A percentile compares a stretch with the other conserved stretches of the same genome.
phyloP scores from a whole-genome alignment of 1,284 basidiomycete species.

The Ustilago lituana region DNA sequence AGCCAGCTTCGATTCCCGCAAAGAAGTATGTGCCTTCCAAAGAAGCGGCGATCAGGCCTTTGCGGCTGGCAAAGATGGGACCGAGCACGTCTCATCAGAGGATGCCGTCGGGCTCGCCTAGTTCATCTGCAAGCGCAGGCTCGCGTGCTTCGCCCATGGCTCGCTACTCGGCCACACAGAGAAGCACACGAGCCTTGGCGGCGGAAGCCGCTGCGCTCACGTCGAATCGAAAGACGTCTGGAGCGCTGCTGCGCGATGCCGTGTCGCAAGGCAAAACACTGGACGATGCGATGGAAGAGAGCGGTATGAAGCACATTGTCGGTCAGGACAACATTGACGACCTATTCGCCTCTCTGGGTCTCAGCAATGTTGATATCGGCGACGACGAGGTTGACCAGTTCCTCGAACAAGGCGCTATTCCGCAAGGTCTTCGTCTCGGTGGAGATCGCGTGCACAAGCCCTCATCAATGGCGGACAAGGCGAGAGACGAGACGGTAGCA shows the following conservation, averaged over 20 bases:
- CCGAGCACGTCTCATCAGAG: conserved; percentile 24
- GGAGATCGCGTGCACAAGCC: conserved; percentile 44
- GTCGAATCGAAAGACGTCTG: conserved; percentile 46
- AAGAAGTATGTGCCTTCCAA: conserved; percentile 50
- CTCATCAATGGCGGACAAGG: conserved; percentile 47
- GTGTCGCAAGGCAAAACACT: conserved; percentile 49
- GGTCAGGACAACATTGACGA: conserved; percentile 56
- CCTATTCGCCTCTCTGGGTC: conserved; percentile 59
- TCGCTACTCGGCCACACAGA: conserved; percentile 44
- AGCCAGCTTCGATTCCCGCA: conserved; percentile 8
- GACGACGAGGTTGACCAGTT: conserved; percentile 63
- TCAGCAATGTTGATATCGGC: conserved; percentile 55
- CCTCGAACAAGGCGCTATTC: conserved; percentile 53
- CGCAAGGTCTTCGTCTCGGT: conserved; percentile 41
- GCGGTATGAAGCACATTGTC: conserved; percentile 45
- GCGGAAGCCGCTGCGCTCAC: conserved; percentile 56
- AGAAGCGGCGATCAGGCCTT: conserved; percentile 53
- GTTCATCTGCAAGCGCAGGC: conserved; percentile 10
- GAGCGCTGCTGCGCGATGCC: conserved; percentile 42
- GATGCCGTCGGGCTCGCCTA: conserved; percentile 16
- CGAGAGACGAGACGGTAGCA: conserved; percentile 49
- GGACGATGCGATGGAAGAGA: conserved; percentile 46
- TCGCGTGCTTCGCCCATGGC: conserved; percentile 33
- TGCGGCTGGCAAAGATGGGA: conserved; percentile 58
- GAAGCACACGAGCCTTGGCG: conserved; percentile 48